Base-by-base conservation (phyloP, 2,329 filamentous ascomycete species). In the Aspergillus hiratsukae region DNA sequence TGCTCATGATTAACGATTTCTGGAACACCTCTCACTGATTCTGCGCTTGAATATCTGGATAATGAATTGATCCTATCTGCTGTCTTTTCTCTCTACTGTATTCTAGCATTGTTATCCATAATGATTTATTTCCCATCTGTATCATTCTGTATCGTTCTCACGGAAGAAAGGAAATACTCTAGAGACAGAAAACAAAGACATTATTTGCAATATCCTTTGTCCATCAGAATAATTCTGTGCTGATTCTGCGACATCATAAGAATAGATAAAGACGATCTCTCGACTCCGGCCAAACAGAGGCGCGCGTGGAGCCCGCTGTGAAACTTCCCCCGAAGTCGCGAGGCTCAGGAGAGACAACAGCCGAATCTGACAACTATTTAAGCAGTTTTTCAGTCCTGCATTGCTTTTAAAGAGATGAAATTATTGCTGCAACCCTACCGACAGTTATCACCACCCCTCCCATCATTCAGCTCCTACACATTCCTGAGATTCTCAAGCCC, bases 401-500 rank as follows among this genome's bases (percentile, higher is more conserved):
- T 46, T 23, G 11, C 43, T 10, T 19, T 46, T 17, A 37, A 46
- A 37, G 57, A 37, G 50, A 54, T 58, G 48, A 45, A 35, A 25
- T 53, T 52, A 28, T 49, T 51, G 14, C 23, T 29, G 23, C 52
- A 40, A 46, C 35, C 28, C 48, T 14, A 23, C 10, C 9, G 11
- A 23, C 43, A 11, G 9, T 19, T 10, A 37, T 43, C 31, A 19
- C 21, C 29, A 19, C 35, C 7, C 40, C 41, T 31, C 17, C 9
- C 14, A n/a, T 43, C 31, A 23, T 35, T 52, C 41, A 48, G 53
- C 62, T 55, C 61, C 60, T 55, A 54, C 66, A 62, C 60, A 66
- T 65, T 65, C 60, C 53, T 53, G 57, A 62, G 55, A 57, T 60
- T 54, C 52, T 55, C 54, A 55, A 54, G 58, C 55, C 45, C 43